Conservation (phyloP, 2,329 filamentous ascomycete genomes). For the Aspergillus fischeri region DNA sequence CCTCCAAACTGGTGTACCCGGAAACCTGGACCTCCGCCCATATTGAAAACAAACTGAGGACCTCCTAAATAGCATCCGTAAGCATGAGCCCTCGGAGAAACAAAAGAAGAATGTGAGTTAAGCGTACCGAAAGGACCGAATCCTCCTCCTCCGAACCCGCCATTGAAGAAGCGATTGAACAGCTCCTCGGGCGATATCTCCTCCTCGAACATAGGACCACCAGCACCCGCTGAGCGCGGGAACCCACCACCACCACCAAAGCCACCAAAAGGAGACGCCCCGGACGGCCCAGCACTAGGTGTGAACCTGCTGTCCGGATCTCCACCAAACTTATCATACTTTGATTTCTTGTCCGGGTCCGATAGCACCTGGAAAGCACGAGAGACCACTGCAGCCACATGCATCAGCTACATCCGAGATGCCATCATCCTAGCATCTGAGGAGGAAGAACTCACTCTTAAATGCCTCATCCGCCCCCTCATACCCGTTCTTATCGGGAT, state of each 20-base stretch:
- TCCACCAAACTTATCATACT: conserved; percentile 82
- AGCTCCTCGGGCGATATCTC: conserved; percentile 96
- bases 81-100: conserved; percentile 16
- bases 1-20: conserved; percentile 96
- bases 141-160: conserved; percentile 54
- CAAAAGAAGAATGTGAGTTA: neutral
- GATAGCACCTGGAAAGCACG: conserved; percentile 89
- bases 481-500: conserved; percentile 98
- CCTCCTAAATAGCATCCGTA: conserved; percentile 46
- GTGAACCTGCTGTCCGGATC: conserved; percentile 89
- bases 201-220: conserved; percentile 70
- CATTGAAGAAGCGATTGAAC: conserved; percentile 95
- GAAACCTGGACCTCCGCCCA: conserved; percentile 85
- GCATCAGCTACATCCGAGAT: conserved; percentile 61
- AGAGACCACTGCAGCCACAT: conserved; percentile 64
- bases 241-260: conserved; percentile 48
- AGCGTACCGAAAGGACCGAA: conserved; percentile 63
- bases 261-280: conserved; percentile 42
- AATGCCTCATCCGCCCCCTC: conserved; percentile 95
- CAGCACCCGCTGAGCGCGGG: conserved; percentile 44
- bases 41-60: conserved; percentile 90
- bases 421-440: neutral
- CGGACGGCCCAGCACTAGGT: conserved; percentile 41
- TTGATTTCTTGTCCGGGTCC: conserved; percentile 86
- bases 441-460: conserved; percentile 61